These are phyloP conservation scores for Exophiala xenobiotica DNA, from an alignment of 2,329 filamentous ascomycete species.

Conservation along the genomic window DNA sequence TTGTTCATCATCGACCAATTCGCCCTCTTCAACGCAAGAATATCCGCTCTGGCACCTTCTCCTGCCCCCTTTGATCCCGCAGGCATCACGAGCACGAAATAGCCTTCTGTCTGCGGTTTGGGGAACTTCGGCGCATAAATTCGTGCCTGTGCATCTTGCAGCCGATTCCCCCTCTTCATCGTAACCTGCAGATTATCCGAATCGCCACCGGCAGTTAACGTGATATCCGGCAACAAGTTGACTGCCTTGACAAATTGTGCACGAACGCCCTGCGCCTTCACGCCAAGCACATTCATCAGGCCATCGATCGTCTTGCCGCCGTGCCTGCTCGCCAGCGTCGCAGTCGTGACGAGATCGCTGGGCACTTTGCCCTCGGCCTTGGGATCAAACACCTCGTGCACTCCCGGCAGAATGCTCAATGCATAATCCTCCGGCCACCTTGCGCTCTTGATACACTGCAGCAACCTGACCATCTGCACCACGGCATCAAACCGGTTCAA, in stretches of 20 bases:
- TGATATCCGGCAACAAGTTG: constrained; percentile 30
- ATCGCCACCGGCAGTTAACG: constrained; percentile 23
- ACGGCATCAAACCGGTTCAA: constrained; percentile 73
- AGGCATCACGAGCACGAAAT: constrained; percentile 73
- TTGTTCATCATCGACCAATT: constrained; percentile 60
- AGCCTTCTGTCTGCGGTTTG: constrained; percentile 91
- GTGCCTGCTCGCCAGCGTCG: constrained; percentile 25
- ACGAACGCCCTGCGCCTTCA: constrained; percentile 22
- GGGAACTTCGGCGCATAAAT: constrained; percentile 89
- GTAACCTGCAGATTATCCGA: constrained; percentile 29
- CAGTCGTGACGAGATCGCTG: constrained; percentile 27
- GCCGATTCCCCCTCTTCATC: constrained; percentile 23
- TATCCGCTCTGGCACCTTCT: constrained; percentile 59
- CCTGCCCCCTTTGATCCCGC: constrained; percentile 38
- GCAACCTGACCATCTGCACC: constrained; percentile 75
- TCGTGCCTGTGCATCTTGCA: constrained; percentile 61
- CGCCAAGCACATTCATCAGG: constrained; percentile 31
- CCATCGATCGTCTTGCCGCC: constrained; percentile 28
- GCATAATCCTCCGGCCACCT: constrained; percentile 84
- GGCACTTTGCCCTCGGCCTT: constrained; percentile 27
- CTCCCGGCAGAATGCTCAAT: constrained; percentile 74
- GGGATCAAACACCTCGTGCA: constrained; percentile 44
- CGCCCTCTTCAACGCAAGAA: constrained; percentile 82
- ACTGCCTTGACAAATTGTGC: constrained; percentile 54
- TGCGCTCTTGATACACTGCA: constrained; percentile 90